Conservation (phyloP, 257 asterid species). For the Buddleja alternifolia region DNA sequence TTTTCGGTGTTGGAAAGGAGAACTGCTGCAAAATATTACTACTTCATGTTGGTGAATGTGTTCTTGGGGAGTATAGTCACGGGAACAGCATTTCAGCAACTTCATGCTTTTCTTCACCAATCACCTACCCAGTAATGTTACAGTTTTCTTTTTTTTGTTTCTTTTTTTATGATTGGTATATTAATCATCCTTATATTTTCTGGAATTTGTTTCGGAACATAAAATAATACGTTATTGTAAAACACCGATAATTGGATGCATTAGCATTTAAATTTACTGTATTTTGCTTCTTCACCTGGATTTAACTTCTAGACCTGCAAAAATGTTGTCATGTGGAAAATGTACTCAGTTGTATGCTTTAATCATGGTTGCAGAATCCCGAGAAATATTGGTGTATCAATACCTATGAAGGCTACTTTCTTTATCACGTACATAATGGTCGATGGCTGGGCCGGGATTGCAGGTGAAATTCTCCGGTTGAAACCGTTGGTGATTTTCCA, state of each 20-base stretch:
- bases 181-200: no score
- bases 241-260: no score
- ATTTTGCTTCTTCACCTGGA: no score
- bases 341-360: no score
- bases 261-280: no score
- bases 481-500: constrained; percentile 79
- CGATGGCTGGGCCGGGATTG: constrained; percentile 98
- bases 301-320: no score
- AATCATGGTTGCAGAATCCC: constrained; percentile 72
- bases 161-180: no score
- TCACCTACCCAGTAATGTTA: constrained; percentile 75
- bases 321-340: no score
- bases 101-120: constrained; percentile 85
- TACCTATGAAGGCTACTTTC: constrained; percentile 99
- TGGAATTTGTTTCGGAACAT: no score
- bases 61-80: constrained; percentile 94
- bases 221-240: no score
- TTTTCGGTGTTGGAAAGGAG: constrained; percentile 76
- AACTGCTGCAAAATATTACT: constrained; percentile 91
- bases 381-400: constrained; percentile 90
- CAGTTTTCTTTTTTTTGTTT: no score
- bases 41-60: constrained; percentile 93
- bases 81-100: constrained; percentile 97
- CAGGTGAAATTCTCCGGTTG: constrained; percentile 83
- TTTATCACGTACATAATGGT: constrained; percentile 91